phyloP scores from a whole-genome alignment of 2,329 filamentous ascomycete species.

The Arthroderma uncinatum region DNA sequence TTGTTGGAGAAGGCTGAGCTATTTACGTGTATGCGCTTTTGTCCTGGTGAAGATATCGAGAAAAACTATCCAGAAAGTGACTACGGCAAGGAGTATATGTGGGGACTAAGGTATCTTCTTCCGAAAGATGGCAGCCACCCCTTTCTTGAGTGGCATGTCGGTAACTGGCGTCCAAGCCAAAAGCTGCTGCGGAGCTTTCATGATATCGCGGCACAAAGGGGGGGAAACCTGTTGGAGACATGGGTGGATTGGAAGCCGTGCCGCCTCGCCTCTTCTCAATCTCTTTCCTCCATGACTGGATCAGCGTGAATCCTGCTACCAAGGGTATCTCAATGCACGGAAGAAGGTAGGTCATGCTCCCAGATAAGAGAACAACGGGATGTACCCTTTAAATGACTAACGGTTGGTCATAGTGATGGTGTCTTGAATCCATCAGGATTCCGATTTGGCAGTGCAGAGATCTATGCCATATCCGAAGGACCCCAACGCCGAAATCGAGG shows the following conservation, averaged over 20 bases:
- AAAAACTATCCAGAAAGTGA: background rate
- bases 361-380: background rate
- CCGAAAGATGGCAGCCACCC: conserved; percentile 1
- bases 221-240: background rate
- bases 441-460: conserved; percentile 38
- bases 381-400: background rate
- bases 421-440: conserved; percentile 40
- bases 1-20: conserved; percentile 1
- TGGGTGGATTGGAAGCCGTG: conserved; percentile 1
- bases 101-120: conserved; percentile 7
- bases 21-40: conserved; percentile 2
- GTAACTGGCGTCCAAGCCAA: conserved; percentile 8
- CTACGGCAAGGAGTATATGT: background rate
- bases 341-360: conserved; percentile 22
- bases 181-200: conserved; percentile 3
- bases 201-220: background rate
- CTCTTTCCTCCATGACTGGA: conserved; percentile 26
- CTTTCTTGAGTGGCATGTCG: conserved; percentile 10
- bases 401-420: conserved; percentile 27
- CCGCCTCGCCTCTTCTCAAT: conserved; percentile 27
- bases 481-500: conserved; percentile 27
- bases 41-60: background rate
- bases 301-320: conserved; percentile 33
- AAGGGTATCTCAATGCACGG: conserved; percentile 36
- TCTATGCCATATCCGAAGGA: conserved; percentile 40